Conservation (phyloP, 768 basidiomycete species). For the Collybiopsis luxurians region DNA sequence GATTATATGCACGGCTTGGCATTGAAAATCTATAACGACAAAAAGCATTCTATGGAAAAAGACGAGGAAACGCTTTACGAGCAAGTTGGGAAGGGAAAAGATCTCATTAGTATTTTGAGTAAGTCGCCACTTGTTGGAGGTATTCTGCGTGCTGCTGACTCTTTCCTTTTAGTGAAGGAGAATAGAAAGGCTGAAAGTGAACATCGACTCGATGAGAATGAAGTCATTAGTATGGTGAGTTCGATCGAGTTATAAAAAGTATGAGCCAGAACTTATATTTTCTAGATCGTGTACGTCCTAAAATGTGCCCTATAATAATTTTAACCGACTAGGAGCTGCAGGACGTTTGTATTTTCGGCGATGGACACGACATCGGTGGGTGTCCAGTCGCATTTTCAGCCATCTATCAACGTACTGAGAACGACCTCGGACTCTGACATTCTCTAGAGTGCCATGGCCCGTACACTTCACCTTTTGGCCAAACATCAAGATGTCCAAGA, state of each 20-base stretch:
- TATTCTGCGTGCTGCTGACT: not conserved
- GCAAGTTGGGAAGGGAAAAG: conserved; percentile 29
- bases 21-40: conserved; percentile 22
- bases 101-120: conserved; percentile 35
- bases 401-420: not conserved
- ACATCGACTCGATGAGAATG: conserved; percentile 30
- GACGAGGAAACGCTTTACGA: conserved; percentile 22
- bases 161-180: conserved; percentile 25
- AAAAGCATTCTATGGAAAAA: conserved; percentile 22
- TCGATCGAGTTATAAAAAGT: not conserved
- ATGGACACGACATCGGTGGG: conserved; percentile 38
- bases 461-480: conserved; percentile 30
- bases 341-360: conserved; percentile 36
- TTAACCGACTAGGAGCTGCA: too few relatives aligned
- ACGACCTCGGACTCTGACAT: not conserved
- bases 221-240: conserved; percentile 34
- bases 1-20: conserved; percentile 27
- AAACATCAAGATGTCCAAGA: conserved; percentile 34
- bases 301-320: not conserved
- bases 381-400: too few relatives aligned
- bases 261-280: too few relatives aligned
- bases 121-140: not conserved
- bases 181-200: conserved; percentile 28
- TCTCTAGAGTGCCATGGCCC: conserved; percentile 24
- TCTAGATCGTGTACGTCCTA: conserved; percentile 4